Base-by-base conservation (phyloP, 257 asterid genomes). In the Solanum paucissectum region DNA sequence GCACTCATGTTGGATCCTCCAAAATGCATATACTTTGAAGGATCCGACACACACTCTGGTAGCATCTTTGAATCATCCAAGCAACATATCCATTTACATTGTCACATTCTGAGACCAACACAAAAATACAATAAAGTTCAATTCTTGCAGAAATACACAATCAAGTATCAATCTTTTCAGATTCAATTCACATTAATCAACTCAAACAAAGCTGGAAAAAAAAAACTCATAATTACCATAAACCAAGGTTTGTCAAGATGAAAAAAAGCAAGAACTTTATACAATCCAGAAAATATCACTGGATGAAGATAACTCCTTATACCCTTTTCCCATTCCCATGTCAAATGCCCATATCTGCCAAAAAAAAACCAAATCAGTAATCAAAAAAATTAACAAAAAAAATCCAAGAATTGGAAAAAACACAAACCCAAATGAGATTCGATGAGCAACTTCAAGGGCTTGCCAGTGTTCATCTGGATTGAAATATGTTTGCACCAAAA, bases 381-480 rank as follows among this genome's bases (percentile, higher is more conserved):
- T 27, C 21, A 12, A 40, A 14, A 40, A 6, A 62, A 11, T n/a
- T 62, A n/a, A n/a, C 29, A 4, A n/a, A n/a, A n/a, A 62, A n/a
- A 5, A 62, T 0, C 14, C 7, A 83, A 72, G 87, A 87, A 83
- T 68, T 75, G 58, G 49, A 21, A 29, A 21, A 21, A 27, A 76
- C 6, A 77, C 64, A 86, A 89, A 96, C 98, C 99, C 98, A 83
- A 96, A 96, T 27, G 96, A 72, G 68, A 96, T 93, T 82, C 88
- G 92, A 86, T 97, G 99, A 16, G 93, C 94, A 72, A 93, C 94
- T 89, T 93, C 96, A 87, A 95, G 98, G 86, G 96, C 95, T 93
- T 97, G 99, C 98, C 98, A 97, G 73, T 97, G 99, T 88, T 97
- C 99, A 91, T 97, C 99, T 38, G 99, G 98, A 83, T 95, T 97